Conservation (phyloP, 2,329 filamentous ascomycete species). For the Fusarium sp. region DNA sequence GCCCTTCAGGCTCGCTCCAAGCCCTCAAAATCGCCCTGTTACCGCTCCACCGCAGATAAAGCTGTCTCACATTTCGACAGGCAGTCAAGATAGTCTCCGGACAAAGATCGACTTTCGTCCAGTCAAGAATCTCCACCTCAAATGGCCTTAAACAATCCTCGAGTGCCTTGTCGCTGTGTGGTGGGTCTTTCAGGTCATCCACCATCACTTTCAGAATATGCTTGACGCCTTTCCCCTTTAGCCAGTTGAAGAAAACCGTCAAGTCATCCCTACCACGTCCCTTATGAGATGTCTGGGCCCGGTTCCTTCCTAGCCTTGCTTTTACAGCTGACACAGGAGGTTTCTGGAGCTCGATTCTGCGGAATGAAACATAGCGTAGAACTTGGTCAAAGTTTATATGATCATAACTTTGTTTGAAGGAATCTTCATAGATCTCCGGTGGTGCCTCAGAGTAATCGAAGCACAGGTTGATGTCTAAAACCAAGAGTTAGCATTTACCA, state of each 20-base stretch:
- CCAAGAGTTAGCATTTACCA: neutral
- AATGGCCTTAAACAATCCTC: neutral
- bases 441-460: neutral
- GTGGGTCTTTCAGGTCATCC: neutral
- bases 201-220: constrained; percentile 11
- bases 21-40: constrained; percentile 17
- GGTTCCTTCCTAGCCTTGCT: neutral
- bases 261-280: neutral
- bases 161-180: constrained; percentile 17
- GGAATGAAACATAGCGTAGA: neutral
- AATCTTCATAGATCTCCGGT: neutral
- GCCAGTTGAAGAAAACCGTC: constrained; percentile 18
- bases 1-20: constrained; percentile 19
- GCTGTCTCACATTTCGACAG: neutral
- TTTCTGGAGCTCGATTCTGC: neutral
- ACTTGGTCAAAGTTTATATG: neutral
- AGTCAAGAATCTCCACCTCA: constrained; percentile 18
- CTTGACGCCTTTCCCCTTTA: constrained; percentile 6
- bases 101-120: constrained; percentile 8
- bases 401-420: neutral
- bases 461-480: neutral
- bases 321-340: neutral
- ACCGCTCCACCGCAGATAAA: constrained; percentile 2
- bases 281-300: neutral
- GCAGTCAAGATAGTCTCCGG: neutral